Percentiles rank a stretch among this genome's conserved stretches.
phyloP scores from a whole-genome alignment of 495 filamentous ascomycete genomes.

The Cercophora scortea region DNA sequence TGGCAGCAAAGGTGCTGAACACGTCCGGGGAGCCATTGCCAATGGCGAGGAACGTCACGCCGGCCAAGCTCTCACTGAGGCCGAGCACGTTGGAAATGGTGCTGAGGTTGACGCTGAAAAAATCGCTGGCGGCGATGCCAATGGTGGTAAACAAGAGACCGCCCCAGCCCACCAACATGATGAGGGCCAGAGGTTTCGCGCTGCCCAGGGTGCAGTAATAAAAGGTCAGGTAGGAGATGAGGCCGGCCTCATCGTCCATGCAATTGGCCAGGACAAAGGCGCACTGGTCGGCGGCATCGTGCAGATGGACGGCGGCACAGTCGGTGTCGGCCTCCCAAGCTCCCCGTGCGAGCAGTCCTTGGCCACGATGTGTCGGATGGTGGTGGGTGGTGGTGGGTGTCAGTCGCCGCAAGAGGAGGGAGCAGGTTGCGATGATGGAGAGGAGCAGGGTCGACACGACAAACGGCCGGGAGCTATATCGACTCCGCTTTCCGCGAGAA shows the following conservation, averaged over 20 bases:
- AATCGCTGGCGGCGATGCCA: slow-evolving; percentile 96
- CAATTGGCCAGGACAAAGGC: slow-evolving; percentile 78
- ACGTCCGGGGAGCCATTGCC: slow-evolving; percentile 99
- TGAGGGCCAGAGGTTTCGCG: slow-evolving; percentile 68
- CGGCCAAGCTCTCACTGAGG: slow-evolving; percentile 91
- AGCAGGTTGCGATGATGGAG: slow-evolving; percentile 25
- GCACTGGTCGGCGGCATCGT: slow-evolving; percentile 71
- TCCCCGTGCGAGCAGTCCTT: not conserved
- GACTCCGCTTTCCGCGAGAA: slow-evolving; percentile 8
- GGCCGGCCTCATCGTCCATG: slow-evolving; percentile 78
- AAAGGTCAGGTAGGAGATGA: slow-evolving; percentile 80
- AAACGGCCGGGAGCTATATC: slow-evolving; percentile 30
- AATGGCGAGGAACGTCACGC: slow-evolving; percentile 94
- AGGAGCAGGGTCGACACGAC: slow-evolving; percentile 28
- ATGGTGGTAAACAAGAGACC: slow-evolving; percentile 93
- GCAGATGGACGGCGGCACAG: slow-evolving; percentile 64
- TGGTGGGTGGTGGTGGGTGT: not conserved
- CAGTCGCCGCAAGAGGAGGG: slow-evolving; percentile 16
- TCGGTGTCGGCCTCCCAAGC: slow-evolving; percentile 29
- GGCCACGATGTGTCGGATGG: not conserved
- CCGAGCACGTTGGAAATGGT: slow-evolving; percentile 82
- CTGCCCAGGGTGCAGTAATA: slow-evolving; percentile 79
- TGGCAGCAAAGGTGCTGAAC: slow-evolving; percentile 96
- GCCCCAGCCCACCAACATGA: slow-evolving; percentile 72
- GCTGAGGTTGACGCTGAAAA: slow-evolving; percentile 93